These are phyloP conservation scores for Chrysoporthe puriensis DNA, from an alignment of 2,329 filamentous ascomycete genomes.

Conservation along the genomic window DNA sequence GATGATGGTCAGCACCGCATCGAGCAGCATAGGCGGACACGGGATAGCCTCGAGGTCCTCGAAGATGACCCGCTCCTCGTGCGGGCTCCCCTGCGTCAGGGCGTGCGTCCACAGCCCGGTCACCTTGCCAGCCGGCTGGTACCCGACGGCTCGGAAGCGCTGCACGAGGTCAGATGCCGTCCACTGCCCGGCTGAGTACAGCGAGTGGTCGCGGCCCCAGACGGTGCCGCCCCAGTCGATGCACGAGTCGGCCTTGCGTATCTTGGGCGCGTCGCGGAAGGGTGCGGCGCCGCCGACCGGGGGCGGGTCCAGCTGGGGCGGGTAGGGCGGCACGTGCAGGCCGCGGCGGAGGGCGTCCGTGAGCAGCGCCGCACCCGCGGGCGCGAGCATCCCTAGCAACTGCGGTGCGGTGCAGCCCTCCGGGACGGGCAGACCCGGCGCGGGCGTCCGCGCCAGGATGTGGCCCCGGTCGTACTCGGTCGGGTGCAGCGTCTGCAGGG, in stretches of 20 bases:
- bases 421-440: conserved; percentile 58
- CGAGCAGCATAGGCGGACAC: conserved; percentile 20
- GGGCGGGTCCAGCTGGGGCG: neutral
- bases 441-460: conserved; percentile 71
- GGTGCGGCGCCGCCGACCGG: neutral
- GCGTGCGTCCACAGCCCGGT: conserved; percentile 32
- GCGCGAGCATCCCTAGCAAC: conserved; percentile 59
- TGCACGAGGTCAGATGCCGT: conserved; percentile 57
- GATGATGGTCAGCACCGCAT: conserved; percentile 13
- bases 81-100: conserved; percentile 23
- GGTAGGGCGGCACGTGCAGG: conserved; percentile 64
- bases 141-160: conserved; percentile 58
- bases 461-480: conserved; percentile 76
- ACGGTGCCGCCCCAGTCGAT: conserved; percentile 57
- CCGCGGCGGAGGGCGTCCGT: conserved; percentile 64
- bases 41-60: conserved; percentile 37
- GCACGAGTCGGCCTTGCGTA: conserved; percentile 65
- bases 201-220: conserved; percentile 16
- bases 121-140: conserved; percentile 40
- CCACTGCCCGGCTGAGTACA: conserved; percentile 42
- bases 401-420: conserved; percentile 49
- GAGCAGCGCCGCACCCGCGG: conserved; percentile 72
- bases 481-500: conserved; percentile 84
- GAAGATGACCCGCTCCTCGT: conserved; percentile 46
- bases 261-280: conserved; percentile 69